Evolutionary conservation across 345 rosid genomes (phyloP), one percentile per base, ranked within the genome.

Genomic region (Psidium guajava): DNA sequence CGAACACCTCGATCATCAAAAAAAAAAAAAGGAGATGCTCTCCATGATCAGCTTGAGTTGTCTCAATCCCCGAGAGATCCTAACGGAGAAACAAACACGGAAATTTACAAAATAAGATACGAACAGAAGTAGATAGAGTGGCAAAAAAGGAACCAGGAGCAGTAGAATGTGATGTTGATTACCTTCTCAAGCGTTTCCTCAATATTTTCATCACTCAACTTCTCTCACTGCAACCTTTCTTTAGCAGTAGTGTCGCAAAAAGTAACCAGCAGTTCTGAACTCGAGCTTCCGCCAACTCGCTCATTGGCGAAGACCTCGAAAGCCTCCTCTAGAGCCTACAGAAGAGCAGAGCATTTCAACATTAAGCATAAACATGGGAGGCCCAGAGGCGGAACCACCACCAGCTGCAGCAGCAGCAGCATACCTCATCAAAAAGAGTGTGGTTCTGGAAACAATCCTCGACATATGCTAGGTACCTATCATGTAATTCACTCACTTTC

Each of bases 401-500:
- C 3, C 40, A 36, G 40, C 40, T 2, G 73, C 36, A 27, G 42
- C 74, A 28, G 20, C 54, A 51, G 77, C 54, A 52, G 54, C 75
- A 16, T 54, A 89, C 91, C 98, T 93, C 93, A 86, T 96, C 98
- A 89, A 95, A 95, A 77, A 94, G 90, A 6, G 94, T 90, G 86
- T 94, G 95, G 91, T 91, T 93, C 88, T 93, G 92, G 82, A 94
- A 95, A 87, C 96, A 94, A 49, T 91, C 93, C 25, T 88, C 87
- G 55, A 94, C 94, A 54, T 96, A 94, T 25, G 90, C 92, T 89
- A 93, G 92, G 87, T 94, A 94, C 85, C 94, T 94, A 89, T 94
- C 97, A 88, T 96, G 94, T 88, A 95, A 90, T 87, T 94, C 96
- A 51, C 92, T 94, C 64, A 95, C 92, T 88, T 94, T 94, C 90